Conservation (phyloP, 805 yeast genomes). For the Vanderwaltozyma polyspora region DNA sequence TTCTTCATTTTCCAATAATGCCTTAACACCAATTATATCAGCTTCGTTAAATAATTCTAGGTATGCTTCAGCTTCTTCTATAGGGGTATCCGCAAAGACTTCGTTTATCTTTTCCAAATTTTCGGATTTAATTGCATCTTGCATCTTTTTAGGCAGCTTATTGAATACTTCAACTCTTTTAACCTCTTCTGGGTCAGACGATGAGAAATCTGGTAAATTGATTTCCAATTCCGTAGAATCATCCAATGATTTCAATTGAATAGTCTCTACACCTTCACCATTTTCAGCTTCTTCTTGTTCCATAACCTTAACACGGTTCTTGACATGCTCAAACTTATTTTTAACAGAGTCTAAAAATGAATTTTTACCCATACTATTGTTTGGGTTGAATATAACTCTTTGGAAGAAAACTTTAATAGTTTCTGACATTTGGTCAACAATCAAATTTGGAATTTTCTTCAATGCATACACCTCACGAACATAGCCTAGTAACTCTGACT, state of each 20-base stretch:
- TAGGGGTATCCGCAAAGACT: conserved; percentile 60
- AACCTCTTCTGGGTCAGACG: conserved; percentile 33
- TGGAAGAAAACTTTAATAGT: conserved; percentile 59
- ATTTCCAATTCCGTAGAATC: conserved; percentile 69
- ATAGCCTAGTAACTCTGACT: conserved; percentile 71
- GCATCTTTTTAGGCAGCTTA: conserved; percentile 50
- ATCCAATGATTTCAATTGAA: conserved; percentile 82
- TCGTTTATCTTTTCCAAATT: conserved; percentile 70
- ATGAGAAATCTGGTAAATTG: conserved; percentile 50
- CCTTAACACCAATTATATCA: conserved; percentile 76
- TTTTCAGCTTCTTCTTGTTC: conserved; percentile 36
- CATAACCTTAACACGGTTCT: conserved; percentile 57
- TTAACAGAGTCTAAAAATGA: conserved; percentile 68
- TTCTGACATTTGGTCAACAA: conserved; percentile 26
- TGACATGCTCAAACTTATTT: conserved; percentile 65
- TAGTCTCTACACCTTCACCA: conserved; percentile 58
- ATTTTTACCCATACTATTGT: conserved; percentile 46
- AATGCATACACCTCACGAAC: conserved; percentile 33
- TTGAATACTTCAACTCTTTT: conserved; percentile 44
- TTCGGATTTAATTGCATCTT: conserved; percentile 60
- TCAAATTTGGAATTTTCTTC: conserved; percentile 26
- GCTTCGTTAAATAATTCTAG: conserved; percentile 68
- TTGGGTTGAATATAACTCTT: conserved; percentile 35
- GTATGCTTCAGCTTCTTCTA: conserved; percentile 70
- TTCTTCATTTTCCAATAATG: conserved; percentile 57